These are phyloP conservation scores for Trichoderma sp. DNA, from an alignment of 2,329 filamentous ascomycete genomes.

Conservation along the genomic window DNA sequence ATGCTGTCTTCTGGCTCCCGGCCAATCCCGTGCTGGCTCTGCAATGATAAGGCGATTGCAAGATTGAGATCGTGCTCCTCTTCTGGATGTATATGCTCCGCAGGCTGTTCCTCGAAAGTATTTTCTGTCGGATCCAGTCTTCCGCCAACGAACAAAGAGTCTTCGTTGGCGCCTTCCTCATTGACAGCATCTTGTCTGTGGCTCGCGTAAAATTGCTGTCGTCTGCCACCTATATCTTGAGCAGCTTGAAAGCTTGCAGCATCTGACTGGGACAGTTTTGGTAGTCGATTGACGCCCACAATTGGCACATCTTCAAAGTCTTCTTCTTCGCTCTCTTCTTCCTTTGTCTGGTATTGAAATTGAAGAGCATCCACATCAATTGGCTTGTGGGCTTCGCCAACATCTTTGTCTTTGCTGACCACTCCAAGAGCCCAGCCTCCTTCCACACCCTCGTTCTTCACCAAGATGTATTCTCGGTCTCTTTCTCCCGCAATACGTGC, in stretches of 20 bases:
- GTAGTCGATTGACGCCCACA: constrained; percentile 81
- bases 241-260: constrained; percentile 30
- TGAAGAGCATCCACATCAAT: constrained; percentile 82
- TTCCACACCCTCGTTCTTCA: constrained; percentile 93
- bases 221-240: constrained; percentile 29
- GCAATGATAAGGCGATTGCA: constrained; percentile 84
- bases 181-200: constrained; percentile 20
- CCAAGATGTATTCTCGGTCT: constrained; percentile 90
- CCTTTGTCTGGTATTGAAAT: constrained; percentile 57
- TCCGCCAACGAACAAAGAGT: constrained; percentile 52
- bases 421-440: constrained; percentile 96
- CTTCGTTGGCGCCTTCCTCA: constrained; percentile 45
- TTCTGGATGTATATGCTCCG: constrained; percentile 42
- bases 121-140: constrained; percentile 27
- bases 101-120: constrained; percentile 31
- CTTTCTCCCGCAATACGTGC: constrained; percentile 79
- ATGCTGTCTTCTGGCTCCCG: constrained; percentile 40
- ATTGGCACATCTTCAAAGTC: constrained; percentile 94
- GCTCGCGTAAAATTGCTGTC: constrained; percentile 33
- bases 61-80: constrained; percentile 67
- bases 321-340: constrained; percentile 66
- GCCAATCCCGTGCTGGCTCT: constrained; percentile 55
- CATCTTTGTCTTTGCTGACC: constrained; percentile 79
- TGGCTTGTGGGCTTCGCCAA: constrained; percentile 78
- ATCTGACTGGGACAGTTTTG: constrained; percentile 51